Evolutionary conservation across 768 basidiomycete species (phyloP), one percentile per base, ranked within the genome.

Genomic region (Russula emetica): DNA sequence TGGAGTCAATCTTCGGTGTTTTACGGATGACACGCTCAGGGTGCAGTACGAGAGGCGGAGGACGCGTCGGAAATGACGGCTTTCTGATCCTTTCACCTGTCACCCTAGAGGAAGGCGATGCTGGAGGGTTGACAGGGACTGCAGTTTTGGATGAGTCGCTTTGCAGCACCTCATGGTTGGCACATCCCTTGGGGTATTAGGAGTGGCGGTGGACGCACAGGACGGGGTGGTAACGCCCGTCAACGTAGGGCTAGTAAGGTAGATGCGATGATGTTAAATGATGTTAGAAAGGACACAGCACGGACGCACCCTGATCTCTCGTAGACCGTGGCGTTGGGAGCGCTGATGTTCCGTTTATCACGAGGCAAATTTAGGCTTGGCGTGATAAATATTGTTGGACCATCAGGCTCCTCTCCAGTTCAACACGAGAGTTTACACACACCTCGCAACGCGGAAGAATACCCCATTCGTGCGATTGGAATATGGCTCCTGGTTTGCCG

Each of bases 361-460:
- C 30, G n/a, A n/a, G 32, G 13, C 26, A 6, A 9, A 28, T 40
- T 55, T 24, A 24, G 9, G 20, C 28, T 56, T 32, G 30, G 28
- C 18, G 22, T 34, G 40, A n/a, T 24, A 2, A 28, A 40, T n/a
- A 6, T 55, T 18, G 40, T 24, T 30, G 22, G 32, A 28, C 20
- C 4, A 2, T 10, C n/a, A n/a, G n/a, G n/a, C n/a, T n/a, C n/a
- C 20, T 36, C 24, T 28, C 24, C 4, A 8, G 3, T 40, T 32
- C 38, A 13, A 16, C 6, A 22, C 11, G 22, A 18, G 24, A 56
- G 13, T 22, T 32, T 13, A 38, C 22, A 55, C 66, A n/a, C 34
- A 66, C 62, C 58, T 66, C 9, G 14, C n/a, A n/a, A 60, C 26
- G n/a, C n/a, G 20, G 13, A 32, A 26, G 26, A 16, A 26, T 13